These are phyloP conservation scores for Suhomyces anneliseae DNA, from an alignment of 1,139 yeast genomes.

Conservation along the genomic window DNA sequence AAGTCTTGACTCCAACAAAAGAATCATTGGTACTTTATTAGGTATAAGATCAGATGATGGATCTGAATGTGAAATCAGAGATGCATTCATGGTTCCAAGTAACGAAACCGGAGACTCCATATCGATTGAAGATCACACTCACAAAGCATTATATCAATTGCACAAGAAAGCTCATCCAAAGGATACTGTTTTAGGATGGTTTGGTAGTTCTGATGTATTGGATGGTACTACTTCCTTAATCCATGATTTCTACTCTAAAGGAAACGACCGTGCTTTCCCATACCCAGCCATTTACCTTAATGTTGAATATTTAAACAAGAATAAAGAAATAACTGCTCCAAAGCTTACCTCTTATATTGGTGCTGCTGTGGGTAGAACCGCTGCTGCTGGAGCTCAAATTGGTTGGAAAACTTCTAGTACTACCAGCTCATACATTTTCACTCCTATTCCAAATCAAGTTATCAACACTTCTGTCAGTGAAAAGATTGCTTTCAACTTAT, in stretches of 20 bases:
- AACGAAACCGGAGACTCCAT: conserved; percentile 74
- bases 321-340: conserved; percentile 39
- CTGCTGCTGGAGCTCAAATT: conserved; percentile 40
- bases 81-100: conserved; percentile 82
- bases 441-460: conserved; percentile 73
- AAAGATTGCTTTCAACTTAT: conserved; percentile 51
- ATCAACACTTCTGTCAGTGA: conserved; percentile 60
- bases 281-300: conserved; percentile 81
- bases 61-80: conserved; percentile 69
- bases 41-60: conserved; percentile 89
- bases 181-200: conserved; percentile 85
- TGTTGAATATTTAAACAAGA: conserved; percentile 38
- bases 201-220: conserved; percentile 63
- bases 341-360: conserved; percentile 70
- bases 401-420: conserved; percentile 45
- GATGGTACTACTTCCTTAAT: conserved; percentile 79
- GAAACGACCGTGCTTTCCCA: conserved; percentile 68
- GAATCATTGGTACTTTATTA: conserved; percentile 80
- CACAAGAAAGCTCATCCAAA: conserved; percentile 81
- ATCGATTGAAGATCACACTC: conserved; percentile 72
- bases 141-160: conserved; percentile 68
- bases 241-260: conserved; percentile 79
- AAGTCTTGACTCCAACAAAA: conserved; percentile 43
- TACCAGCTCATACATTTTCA: conserved; percentile 64
- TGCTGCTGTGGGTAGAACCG: conserved; percentile 63